Evolutionary conservation across 352 stramenopile genomes (phyloP), one percentile per base, ranked within the genome.

Genomic region (Globisporangium nagaii): DNA sequence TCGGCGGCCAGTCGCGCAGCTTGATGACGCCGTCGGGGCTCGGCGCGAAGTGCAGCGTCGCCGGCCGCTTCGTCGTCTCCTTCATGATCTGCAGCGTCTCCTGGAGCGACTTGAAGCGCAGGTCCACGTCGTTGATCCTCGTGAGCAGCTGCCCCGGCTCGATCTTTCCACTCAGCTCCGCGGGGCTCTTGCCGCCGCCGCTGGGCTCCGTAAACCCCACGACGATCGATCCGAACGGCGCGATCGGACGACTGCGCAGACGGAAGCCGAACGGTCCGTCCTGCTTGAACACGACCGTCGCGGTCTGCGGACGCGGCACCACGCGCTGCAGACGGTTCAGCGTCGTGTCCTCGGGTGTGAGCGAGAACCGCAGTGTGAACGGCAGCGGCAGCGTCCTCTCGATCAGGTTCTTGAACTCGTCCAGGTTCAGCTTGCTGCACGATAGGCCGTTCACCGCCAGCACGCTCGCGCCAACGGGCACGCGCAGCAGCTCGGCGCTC

Each of bases 1-100:
- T 87, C 22, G 84, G 84, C n/a, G 84, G 84, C 84, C 84, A 94
- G 19, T 88, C 69, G 0, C 73, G 77, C 31, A 94, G 56, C 54
- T 77, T 88, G 41, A 94, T 75, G 43, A 94, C 79, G 10, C 74
- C 68, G 51, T 94, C 84, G 0, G 84, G 84, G 53, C 78, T 94
- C 4, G 72, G 67, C 1, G 76, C 81, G 50, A 94, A 92, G 27
- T 89, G 73, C 41, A 94, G 66, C 47, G 74, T 86, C 32, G 73
- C 76, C 36, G 84, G 84, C 2, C 84, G 78, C 25, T 56, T 60
- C 37, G 74, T 94, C 12, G 72, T 64, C 20, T 79, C 75, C 13
- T 79, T 72, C 13, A 94, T 53, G 25, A 86, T 53, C 28, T 57
- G 47, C 12, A 91, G 58, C 35, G 88, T 81, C 63, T 89, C 75